These are phyloP conservation scores for Nakazawaea siamensis DNA, from an alignment of 805 yeast genomes.

Conservation along the genomic window DNA sequence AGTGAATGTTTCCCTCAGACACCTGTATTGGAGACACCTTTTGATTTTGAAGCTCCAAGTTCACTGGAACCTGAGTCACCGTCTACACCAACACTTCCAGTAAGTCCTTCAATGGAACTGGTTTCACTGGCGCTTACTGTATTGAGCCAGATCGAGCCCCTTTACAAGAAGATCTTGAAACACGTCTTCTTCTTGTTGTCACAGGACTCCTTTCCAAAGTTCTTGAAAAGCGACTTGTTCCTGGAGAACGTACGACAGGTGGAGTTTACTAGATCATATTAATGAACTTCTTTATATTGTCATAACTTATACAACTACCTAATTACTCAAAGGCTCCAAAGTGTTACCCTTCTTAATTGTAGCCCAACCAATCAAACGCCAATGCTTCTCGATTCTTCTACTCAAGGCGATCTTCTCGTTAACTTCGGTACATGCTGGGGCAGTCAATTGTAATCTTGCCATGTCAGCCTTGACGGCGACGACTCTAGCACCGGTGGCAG, in stretches of 20 bases:
- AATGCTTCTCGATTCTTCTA: slow-evolving; percentile 98
- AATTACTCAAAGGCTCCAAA: slow-evolving; percentile 54
- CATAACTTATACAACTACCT: background rate
- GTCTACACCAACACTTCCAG: no score
- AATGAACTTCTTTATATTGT: slow-evolving; percentile 7
- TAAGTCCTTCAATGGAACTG: no score
- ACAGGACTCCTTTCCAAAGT: slow-evolving; percentile 67
- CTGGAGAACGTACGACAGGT: slow-evolving; percentile 19
- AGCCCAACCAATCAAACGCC: slow-evolving; percentile 99
- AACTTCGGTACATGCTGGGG: slow-evolving; percentile 98
- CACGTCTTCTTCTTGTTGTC: slow-evolving; percentile 57
- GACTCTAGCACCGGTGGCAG: slow-evolving; percentile 99
- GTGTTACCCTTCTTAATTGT: slow-evolving; percentile 92
- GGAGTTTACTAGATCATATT: slow-evolving; percentile 10
- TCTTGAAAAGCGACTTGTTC: slow-evolving; percentile 35
- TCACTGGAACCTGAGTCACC: no score
- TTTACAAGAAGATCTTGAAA: slow-evolving; percentile 39
- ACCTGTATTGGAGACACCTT: background rate
- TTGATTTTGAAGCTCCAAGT: no score
- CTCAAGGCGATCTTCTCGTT: slow-evolving; percentile 98
- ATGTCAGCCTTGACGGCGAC: slow-evolving; percentile 97
- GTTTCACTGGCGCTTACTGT: slow-evolving; percentile 16
- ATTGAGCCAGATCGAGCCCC: slow-evolving; percentile 29
- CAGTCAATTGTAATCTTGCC: slow-evolving; percentile 94
- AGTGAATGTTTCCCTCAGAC: slow-evolving; percentile 9